These are phyloP conservation scores for Tetrapisispora phaffii DNA, from an alignment of 805 yeast genomes.

Conservation along the genomic window DNA sequence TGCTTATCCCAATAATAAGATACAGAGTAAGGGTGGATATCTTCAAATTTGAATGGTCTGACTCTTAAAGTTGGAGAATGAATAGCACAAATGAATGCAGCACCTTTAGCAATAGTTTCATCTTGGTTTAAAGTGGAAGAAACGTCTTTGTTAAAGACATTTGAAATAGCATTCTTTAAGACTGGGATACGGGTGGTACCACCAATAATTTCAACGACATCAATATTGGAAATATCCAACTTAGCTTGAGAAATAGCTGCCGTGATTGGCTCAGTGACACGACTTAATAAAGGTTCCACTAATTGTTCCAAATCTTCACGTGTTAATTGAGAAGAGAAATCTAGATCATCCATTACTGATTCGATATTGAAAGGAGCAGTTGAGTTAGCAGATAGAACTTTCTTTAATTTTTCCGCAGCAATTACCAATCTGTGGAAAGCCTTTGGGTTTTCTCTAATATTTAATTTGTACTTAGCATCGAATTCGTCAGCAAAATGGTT, in stretches of 20 bases:
- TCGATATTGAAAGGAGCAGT: conserved; percentile 92
- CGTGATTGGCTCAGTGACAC: conserved; percentile 70
- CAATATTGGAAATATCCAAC: conserved; percentile 61
- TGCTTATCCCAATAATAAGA: conserved; percentile 92
- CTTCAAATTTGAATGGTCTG: conserved; percentile 97
- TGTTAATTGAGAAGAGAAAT: conserved; percentile 77
- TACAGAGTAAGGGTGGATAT: conserved; percentile 81
- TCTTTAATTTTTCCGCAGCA: conserved; percentile 89
- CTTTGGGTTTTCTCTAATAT: conserved; percentile 83
- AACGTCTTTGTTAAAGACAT: conserved; percentile 63
- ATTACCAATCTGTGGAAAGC: conserved; percentile 87
- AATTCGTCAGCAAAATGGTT: conserved; percentile 91
- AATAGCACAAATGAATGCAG: conserved; percentile 97
- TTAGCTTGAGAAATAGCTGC: conserved; percentile 75
- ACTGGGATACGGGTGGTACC: conserved; percentile 98
- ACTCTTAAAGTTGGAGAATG: conserved; percentile 98
- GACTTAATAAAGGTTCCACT: conserved; percentile 69
- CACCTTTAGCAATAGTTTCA: conserved; percentile 98
- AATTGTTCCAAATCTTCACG: conserved; percentile 91
- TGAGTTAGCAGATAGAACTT: conserved; percentile 91
- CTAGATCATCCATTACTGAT: conserved; percentile 94
- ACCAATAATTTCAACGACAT: conserved; percentile 91
- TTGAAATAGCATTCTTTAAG: conserved; percentile 70
- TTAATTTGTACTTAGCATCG: conserved; percentile 85
- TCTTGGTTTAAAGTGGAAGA: conserved; percentile 97